A percentile compares a stretch with the other conserved stretches of the same genome.
Conservation (phyloP, 305 asterid species). For the Fraxinus dipetala region DNA sequence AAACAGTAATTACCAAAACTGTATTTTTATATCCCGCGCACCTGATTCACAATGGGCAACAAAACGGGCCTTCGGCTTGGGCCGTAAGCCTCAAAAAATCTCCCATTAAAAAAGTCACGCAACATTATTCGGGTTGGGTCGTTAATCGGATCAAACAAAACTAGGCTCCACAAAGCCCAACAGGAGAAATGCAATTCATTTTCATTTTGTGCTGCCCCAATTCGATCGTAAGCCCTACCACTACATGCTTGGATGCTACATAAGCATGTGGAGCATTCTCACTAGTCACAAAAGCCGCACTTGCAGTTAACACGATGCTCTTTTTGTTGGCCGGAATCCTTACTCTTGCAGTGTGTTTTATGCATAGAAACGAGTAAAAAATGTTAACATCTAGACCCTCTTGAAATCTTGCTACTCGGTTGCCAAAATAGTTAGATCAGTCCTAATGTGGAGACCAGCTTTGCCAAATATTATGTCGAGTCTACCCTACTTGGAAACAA, state of each 20-base stretch:
- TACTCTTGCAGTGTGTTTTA: constrained; percentile 58
- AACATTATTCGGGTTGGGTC: too few species aligned
- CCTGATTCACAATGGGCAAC: too few species aligned
- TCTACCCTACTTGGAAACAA: constrained; percentile 37
- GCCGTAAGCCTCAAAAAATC: too few species aligned
- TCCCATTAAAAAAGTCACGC: too few species aligned
- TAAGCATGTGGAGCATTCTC: constrained; percentile 31
- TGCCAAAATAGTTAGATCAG: constrained; percentile 18
- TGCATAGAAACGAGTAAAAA: constrained; percentile 43
- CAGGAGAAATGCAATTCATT: constrained; percentile 39
- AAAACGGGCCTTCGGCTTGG: too few species aligned
- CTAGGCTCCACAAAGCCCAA: too few species aligned
- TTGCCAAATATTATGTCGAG: constrained; percentile 63
- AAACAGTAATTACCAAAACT: too few species aligned
- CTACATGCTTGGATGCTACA: constrained; percentile 32
- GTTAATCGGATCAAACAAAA: too few species aligned
- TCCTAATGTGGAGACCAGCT: constrained; percentile 39
- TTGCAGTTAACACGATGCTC: constrained; percentile 49
- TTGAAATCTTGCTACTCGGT: constrained; percentile 27
- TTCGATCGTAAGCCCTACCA: constrained; percentile 46
- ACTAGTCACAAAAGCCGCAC: constrained; percentile 35
- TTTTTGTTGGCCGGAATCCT: constrained; percentile 54
- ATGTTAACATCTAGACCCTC: constrained; percentile 40
- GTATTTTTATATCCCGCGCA: too few species aligned
- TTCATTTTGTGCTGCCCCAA: constrained; percentile 41